phyloP scores from a whole-genome alignment of 2,329 filamentous ascomycete genomes.

The Hymenoscyphus repandus region DNA sequence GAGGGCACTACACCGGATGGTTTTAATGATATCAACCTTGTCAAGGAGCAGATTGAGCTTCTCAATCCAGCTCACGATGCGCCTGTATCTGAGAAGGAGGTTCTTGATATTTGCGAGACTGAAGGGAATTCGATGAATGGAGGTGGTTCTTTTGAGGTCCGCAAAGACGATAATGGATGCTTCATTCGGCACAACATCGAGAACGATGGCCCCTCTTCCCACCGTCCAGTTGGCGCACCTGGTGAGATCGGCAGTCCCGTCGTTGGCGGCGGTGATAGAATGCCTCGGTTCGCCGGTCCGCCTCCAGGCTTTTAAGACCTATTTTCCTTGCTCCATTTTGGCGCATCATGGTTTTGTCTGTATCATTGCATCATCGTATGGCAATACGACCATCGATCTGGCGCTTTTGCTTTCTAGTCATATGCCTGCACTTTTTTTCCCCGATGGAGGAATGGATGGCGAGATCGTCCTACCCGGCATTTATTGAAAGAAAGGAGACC shows the following conservation, averaged over 20 bases:
- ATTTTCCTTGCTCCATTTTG: not conserved
- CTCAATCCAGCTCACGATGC: conserved; percentile 46
- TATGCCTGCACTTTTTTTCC: not conserved
- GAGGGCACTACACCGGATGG: conserved; percentile 47
- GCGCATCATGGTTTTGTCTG: conserved; percentile 8
- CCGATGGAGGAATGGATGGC: conserved; percentile 1
- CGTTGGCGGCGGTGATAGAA: conserved; percentile 32
- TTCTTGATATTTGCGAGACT: conserved; percentile 79
- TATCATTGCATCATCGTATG: conserved; percentile 14
- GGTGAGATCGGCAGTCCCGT: conserved; percentile 68
- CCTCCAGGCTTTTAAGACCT: conserved; percentile 24
- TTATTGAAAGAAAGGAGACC: not conserved
- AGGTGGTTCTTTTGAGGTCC: conserved; percentile 74
- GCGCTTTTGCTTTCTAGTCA: conserved; percentile 10
- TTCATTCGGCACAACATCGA: conserved; percentile 46
- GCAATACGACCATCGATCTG: conserved; percentile 3
- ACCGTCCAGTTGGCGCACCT: conserved; percentile 47
- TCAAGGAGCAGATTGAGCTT: conserved; percentile 59
- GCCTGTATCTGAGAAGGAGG: conserved; percentile 54
- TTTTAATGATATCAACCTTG: conserved; percentile 63
- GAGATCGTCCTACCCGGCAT: not conserved
- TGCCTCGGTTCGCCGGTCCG: conserved; percentile 24
- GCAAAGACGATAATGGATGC: conserved; percentile 21
- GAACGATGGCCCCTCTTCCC: conserved; percentile 40
- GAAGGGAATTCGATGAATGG: conserved; percentile 83